A percentile compares a stretch with the other conserved stretches of the same genome.
These are phyloP conservation scores for Candida hungchunana DNA, from an alignment of 805 yeast species.

Conservation along the genomic window DNA sequence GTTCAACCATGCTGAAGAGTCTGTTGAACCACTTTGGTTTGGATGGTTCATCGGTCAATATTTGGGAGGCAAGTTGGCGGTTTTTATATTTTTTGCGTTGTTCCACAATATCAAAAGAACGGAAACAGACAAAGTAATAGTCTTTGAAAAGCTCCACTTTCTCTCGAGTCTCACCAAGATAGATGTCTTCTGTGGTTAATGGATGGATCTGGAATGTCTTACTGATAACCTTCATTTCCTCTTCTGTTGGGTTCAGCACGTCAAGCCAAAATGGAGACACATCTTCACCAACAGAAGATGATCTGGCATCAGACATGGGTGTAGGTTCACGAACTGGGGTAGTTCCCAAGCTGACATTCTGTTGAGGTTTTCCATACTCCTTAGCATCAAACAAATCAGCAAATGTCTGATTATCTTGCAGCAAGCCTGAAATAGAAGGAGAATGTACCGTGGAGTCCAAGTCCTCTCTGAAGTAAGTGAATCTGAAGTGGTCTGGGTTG, in stretches of 20 bases:
- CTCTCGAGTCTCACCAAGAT: slow-evolving; percentile 89
- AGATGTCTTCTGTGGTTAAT: slow-evolving; percentile 91
- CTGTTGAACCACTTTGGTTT: slow-evolving; percentile 9
- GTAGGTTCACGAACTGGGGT: slow-evolving; percentile 9
- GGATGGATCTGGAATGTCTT: slow-evolving; percentile 96
- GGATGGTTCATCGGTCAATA: slow-evolving; percentile 1
- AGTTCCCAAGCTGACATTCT: too few species aligned
- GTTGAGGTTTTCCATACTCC: slow-evolving; percentile 22
- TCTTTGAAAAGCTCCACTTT: slow-evolving; percentile 90
- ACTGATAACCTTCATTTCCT: slow-evolving; percentile 88
- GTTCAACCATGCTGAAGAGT: slow-evolving; percentile 1
- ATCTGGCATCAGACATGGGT: slow-evolving; percentile 11
- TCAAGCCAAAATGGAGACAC: slow-evolving; percentile 89
- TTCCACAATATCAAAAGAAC: slow-evolving; percentile 76
- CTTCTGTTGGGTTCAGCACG: slow-evolving; percentile 89
- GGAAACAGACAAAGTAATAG: slow-evolving; percentile 88
- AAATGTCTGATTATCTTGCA: slow-evolving; percentile 58
- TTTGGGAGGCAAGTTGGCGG: too few species aligned
- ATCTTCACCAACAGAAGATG: slow-evolving; percentile 16
- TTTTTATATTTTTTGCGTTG: slow-evolving; percentile 48
- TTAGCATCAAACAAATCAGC: slow-evolving; percentile 57
- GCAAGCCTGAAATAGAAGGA: slow-evolving; percentile 77
- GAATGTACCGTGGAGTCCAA: slow-evolving; percentile 86
- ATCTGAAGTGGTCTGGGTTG: slow-evolving; percentile 60
- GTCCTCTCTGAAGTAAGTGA: slow-evolving; percentile 90